Conservation (phyloP, 1,284 basidiomycete genomes). For the Ganoderma boninense region DNA sequence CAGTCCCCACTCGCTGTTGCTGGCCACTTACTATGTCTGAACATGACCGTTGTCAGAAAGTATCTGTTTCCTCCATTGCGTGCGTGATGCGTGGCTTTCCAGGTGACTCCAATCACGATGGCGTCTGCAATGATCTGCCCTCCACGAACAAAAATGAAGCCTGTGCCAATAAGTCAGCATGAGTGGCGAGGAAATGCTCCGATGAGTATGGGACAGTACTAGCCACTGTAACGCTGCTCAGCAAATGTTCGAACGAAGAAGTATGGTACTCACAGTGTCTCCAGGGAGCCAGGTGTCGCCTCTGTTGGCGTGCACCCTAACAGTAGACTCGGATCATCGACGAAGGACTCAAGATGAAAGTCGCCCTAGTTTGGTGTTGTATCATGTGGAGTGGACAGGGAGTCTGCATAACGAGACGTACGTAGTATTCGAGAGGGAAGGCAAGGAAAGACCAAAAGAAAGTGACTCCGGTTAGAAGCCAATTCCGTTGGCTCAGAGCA, state of each 20-base stretch:
- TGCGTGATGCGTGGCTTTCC: neutral
- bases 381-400: neutral
- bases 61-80: neutral
- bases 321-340: neutral
- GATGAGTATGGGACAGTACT: neutral
- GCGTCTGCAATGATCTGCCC: neutral
- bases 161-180: neutral
- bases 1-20: no score
- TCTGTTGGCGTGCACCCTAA: neutral
- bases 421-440: neutral
- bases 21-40: neutral
- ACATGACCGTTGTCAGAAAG: neutral
- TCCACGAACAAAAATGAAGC: neutral
- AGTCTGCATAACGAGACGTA: neutral
- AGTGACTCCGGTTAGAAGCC: neutral
- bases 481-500: neutral
- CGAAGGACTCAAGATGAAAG: neutral
- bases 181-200: neutral
- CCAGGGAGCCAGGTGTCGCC: neutral
- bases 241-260: neutral
- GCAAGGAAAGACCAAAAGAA: slow-evolving; percentile 1
- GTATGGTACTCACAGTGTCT: neutral
- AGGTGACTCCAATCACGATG: neutral
- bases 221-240: neutral
- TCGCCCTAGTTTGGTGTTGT: neutral